Evolutionary conservation across 495 filamentous ascomycete genomes (phyloP).

Genomic region (Talaromyces wortmannii): DNA sequence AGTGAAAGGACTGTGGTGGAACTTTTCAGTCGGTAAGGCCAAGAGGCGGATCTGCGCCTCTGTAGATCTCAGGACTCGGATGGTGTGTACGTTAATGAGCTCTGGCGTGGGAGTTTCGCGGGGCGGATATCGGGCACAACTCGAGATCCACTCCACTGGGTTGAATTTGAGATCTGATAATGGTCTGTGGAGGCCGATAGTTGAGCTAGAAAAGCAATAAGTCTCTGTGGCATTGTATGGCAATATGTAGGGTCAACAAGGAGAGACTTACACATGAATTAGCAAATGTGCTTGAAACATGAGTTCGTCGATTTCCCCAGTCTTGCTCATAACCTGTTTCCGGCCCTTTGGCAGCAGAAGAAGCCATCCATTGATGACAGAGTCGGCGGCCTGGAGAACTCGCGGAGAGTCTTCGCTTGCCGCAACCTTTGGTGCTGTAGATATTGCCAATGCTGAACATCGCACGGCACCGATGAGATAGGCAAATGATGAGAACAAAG

Average conservation of each 20-base stretch:
- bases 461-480: slow-evolving; percentile 58
- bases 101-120: slow-evolving; percentile 16
- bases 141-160: slow-evolving; percentile 17
- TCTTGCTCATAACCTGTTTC: slow-evolving; percentile 19
- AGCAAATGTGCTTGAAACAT: slow-evolving; percentile 29
- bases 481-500: slow-evolving; percentile 70
- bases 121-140: slow-evolving; percentile 20
- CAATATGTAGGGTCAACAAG: neutral
- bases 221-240: neutral
- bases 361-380: slow-evolving; percentile 16
- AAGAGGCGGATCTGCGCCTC: slow-evolving; percentile 22
- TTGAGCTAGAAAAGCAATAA: slow-evolving; percentile 9
- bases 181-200: slow-evolving; percentile 22
- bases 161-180: slow-evolving; percentile 24
- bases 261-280: slow-evolving; percentile 21
- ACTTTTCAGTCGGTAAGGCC: slow-evolving; percentile 15
- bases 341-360: slow-evolving; percentile 18
- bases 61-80: slow-evolving; percentile 15
- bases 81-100: slow-evolving; percentile 17
- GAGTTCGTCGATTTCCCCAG: slow-evolving; percentile 24
- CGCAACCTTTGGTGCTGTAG: slow-evolving; percentile 9
- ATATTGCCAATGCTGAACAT: slow-evolving; percentile 18
- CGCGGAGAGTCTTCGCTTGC: slow-evolving; percentile 15
- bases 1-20: slow-evolving; percentile 19
- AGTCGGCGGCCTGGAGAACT: slow-evolving; percentile 21